Conservation (phyloP, 148 eudicot species). For the Cornus suecica region DNA sequence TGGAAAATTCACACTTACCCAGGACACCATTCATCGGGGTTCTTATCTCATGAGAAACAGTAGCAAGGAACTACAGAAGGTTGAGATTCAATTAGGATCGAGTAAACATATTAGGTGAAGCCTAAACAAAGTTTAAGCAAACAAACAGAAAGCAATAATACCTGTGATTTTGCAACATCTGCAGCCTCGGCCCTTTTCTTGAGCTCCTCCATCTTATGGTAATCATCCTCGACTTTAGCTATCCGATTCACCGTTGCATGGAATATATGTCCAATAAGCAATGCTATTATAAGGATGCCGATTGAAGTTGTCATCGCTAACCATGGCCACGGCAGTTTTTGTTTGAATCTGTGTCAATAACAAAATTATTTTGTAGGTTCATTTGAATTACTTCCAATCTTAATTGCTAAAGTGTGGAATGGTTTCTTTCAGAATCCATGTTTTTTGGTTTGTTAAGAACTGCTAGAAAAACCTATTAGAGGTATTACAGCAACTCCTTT, state of each 20-base stretch:
- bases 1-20: slow-evolving; percentile 39
- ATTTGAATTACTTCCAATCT: not conserved
- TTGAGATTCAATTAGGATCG: slow-evolving; percentile 17
- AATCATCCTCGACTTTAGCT: slow-evolving; percentile 85
- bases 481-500: not conserved
- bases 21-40: slow-evolving; percentile 99
- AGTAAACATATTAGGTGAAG: not conserved
- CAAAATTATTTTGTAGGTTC: not conserved
- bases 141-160: slow-evolving; percentile 5
- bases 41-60: slow-evolving; percentile 97
- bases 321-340: slow-evolving; percentile 85
- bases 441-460: not conserved
- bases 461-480: not conserved
- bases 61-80: slow-evolving; percentile 83
- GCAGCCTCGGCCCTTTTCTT: slow-evolving; percentile 92
- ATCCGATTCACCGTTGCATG: slow-evolving; percentile 77
- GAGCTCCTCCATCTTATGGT: slow-evolving; percentile 67
- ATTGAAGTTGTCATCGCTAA: slow-evolving; percentile 48
- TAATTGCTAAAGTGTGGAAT: not conserved
- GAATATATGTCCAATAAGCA: slow-evolving; percentile 72
- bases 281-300: slow-evolving; percentile 66
- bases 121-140: slow-evolving; percentile 4
- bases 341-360: slow-evolving; percentile 68
- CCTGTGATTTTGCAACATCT: slow-evolving; percentile 95
- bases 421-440: not conserved